Evolutionary conservation across 495 filamentous ascomycete genomes (phyloP).

Genomic region (Hypoxylon fragiforme): DNA sequence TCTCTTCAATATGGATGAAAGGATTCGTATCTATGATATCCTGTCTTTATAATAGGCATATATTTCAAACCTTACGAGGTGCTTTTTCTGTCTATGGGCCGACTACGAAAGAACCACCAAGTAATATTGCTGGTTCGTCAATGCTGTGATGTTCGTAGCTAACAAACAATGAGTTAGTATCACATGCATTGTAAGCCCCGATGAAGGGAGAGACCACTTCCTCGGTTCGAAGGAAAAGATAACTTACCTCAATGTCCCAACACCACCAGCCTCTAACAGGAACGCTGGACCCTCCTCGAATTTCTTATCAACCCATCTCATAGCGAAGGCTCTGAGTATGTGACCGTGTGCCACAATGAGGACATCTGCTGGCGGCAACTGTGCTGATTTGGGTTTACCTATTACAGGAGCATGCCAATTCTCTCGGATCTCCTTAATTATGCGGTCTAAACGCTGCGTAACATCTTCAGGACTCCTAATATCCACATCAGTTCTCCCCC

Average conservation of each 20-base stretch:
- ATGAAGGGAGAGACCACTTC: not conserved
- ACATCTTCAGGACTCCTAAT: slow-evolving; percentile 64
- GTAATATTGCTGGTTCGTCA: slow-evolving; percentile 68
- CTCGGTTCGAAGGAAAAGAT: not conserved
- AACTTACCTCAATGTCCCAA: slow-evolving; percentile 72
- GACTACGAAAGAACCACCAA: slow-evolving; percentile 68
- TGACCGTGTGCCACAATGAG: slow-evolving; percentile 80
- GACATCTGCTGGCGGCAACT: slow-evolving; percentile 51
- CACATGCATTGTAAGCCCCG: not conserved
- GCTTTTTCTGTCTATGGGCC: slow-evolving; percentile 2
- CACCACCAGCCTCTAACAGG: slow-evolving; percentile 80
- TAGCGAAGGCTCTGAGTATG: slow-evolving; percentile 85
- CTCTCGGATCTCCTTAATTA: slow-evolving; percentile 73
- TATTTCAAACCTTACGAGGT: not conserved
- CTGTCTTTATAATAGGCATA: not conserved
- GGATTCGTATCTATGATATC: not conserved
- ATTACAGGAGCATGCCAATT: slow-evolving; percentile 60
- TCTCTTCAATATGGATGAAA: not conserved
- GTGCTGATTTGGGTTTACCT: slow-evolving; percentile 48
- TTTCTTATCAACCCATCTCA: slow-evolving; percentile 78
- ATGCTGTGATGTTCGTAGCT: slow-evolving; percentile 70
- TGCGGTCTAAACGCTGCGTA: slow-evolving; percentile 65
- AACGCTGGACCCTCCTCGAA: slow-evolving; percentile 67
- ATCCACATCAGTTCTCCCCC: slow-evolving; percentile 30
- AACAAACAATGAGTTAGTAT: slow-evolving; percentile 27